Base-by-base conservation (phyloP, 2,329 filamentous ascomycete species). In the Scedosporium minutisporum region DNA sequence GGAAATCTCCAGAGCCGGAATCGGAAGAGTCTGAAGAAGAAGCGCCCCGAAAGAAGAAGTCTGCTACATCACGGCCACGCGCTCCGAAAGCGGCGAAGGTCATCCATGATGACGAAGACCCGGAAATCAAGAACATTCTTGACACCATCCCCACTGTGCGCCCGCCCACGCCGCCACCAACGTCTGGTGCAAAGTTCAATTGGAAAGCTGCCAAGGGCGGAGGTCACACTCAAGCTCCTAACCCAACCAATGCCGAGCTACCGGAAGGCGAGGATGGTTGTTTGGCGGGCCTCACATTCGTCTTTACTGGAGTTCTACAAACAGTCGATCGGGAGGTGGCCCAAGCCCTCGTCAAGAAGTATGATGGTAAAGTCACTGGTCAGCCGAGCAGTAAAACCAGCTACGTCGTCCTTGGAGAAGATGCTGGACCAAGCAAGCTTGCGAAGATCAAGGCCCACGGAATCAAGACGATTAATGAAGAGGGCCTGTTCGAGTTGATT, bases 361-460 rank as follows among this genome's bases (percentile, higher is more conserved):
- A 97, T 72, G 96, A 95, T 51, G 95, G 95, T 61, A 97, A 96
- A 75, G 87, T 96, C 25, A 96, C 89, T 9, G 81, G 80, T 9
- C 87, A 86, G 4, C 95, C 96, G 21, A 97, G 93, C 71, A 89
- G 87, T 70, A 97, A 96, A 75, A 99, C 96, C 0, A 95, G 84
- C 70, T 99, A 91, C 71, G 92, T 99, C 57, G 90, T 99, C 16
- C 82, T 99, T 2, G 95, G 95, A 53, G 83, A 83, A 27, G 95
- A 97, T 73, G 95, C 96, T 25, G 95, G 95, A 0, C 95, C 95
- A 1, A 96, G 89, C 74, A 99, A 99, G 73, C 80, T 99, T 48
- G 81, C 87, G 67, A 97, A 93, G 67, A 97, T 99, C 67, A 81
- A 84, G 63, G 83, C 91, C 21, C 78, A 89, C 68, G 85, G 85